Base-by-base conservation (phyloP, 2,329 filamentous ascomycete species). In the Zymoseptoria pseudotritici region DNA sequence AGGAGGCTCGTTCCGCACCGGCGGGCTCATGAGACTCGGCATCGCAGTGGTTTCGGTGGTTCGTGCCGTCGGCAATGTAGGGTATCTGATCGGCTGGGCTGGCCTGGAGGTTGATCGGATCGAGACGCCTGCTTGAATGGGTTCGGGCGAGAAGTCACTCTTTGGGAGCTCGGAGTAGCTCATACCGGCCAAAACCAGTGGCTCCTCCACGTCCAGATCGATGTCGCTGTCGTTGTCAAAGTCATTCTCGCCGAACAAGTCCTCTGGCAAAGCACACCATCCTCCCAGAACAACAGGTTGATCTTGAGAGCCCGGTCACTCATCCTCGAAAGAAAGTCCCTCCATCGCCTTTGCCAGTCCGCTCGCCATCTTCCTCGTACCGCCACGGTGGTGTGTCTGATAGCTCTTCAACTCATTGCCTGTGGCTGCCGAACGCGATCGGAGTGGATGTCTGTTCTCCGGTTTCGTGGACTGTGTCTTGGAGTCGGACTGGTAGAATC, bases 201-300 rank as follows among this genome's bases (percentile, higher is more conserved):
- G 84, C 61, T 84, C 80, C 60, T 89, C 81, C 56, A 85, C 82
- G 63, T 91, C 89, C 24, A 96, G 78, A 58, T 91, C 83, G 20
- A 87, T 82, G 66, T 96, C 91, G 70, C 93, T 82, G 66, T 96
- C 91, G 70, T 93, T 89, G 67, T 91, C 90, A 66, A 96, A 94
- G 70, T 96, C 92, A 67, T 93, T 86, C 63, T 91, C 89, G 61
- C 86, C 83, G 64, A 91, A 89, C 61, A 68, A 54, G 46, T 66
- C 64, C n/a, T 63, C 63, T 20, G 63, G 57, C 10, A 19, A 5
- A 53, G 51, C 51, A 53, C 13, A 22, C 51, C 29, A 8, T 9
- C 8, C 29, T 31, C 6, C 11, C 13, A 21, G 13, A 20, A 66
- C 55, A 31, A 73, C 69, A 11, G 69, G 69, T 51, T 66, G 63